These are phyloP conservation scores for Hsuehochloa calcarea DNA, from an alignment of 176 grass and related monocot genomes.

Conservation along the genomic window DNA sequence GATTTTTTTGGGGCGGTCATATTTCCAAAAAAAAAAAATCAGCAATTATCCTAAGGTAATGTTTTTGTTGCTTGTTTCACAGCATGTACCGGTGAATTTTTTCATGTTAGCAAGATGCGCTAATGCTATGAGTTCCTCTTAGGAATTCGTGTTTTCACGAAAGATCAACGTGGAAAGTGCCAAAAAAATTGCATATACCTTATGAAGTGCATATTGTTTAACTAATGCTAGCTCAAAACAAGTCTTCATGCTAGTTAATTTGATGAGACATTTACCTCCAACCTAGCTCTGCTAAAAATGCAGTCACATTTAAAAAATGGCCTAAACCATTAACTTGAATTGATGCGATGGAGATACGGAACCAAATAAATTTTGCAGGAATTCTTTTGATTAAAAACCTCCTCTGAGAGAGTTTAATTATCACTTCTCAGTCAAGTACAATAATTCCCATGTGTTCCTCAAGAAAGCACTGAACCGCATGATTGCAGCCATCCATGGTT, in stretches of 20 bases:
- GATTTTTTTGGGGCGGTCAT: too few species aligned
- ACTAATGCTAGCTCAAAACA: neutral
- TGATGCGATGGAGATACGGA: neutral
- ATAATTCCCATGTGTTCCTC: neutral
- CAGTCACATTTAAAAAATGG: neutral
- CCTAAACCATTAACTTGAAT: neutral
- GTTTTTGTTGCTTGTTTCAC: too few species aligned
- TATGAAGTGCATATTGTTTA: too few species aligned
- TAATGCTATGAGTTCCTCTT: too few species aligned
- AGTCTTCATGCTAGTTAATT: neutral
- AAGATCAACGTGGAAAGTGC: too few species aligned
- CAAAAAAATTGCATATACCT: too few species aligned
- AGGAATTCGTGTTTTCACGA: too few species aligned
- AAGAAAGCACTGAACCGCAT: neutral
- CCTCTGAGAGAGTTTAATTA: neutral
- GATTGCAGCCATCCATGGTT: neutral
- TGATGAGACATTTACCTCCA: too few species aligned
- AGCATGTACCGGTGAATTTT: too few species aligned
- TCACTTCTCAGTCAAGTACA: neutral
- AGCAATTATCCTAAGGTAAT: too few species aligned
- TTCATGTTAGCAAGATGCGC: too few species aligned
- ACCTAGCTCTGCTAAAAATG: neutral
- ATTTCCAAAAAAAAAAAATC: too few species aligned
- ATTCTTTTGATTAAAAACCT: neutral
- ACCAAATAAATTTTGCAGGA: neutral